Evolutionary conservation across 306 rosid genomes (phyloP).

Genomic region (Mucuna pruriens): DNA sequence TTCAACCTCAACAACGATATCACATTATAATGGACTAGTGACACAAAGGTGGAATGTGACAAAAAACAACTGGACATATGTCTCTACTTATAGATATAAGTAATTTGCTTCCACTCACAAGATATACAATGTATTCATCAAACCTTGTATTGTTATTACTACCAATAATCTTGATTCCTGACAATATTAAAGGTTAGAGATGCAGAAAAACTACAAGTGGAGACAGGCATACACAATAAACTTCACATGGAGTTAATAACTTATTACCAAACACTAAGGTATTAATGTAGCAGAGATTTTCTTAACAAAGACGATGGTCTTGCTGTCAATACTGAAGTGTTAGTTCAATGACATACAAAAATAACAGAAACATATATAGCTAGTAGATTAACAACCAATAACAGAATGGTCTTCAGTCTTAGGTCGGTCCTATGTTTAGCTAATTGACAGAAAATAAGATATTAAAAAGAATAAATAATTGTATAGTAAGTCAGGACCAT

Average conservation of each 20-base stretch:
- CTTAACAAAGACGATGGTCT: neutral
- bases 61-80: neutral
- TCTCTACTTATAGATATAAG: neutral
- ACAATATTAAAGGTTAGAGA: neutral
- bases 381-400: neutral
- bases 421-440: slow-evolving; percentile 16
- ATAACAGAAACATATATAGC: neutral
- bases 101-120: neutral
- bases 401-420: neutral
- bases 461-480: neutral
- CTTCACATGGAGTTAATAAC: neutral
- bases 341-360: neutral
- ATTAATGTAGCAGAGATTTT: neutral
- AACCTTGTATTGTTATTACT: neutral
- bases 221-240: neutral
- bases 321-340: neutral
- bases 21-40: neutral
- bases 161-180: neutral
- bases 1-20: slow-evolving; percentile 1
- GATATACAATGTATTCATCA: neutral
- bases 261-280: neutral
- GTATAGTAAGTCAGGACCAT: neutral
- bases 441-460: neutral
- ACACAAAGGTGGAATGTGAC: neutral
- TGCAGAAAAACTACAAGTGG: neutral